phyloP scores from a whole-genome alignment of 179 eudicot species.

The Sideroxylon spinosum region DNA sequence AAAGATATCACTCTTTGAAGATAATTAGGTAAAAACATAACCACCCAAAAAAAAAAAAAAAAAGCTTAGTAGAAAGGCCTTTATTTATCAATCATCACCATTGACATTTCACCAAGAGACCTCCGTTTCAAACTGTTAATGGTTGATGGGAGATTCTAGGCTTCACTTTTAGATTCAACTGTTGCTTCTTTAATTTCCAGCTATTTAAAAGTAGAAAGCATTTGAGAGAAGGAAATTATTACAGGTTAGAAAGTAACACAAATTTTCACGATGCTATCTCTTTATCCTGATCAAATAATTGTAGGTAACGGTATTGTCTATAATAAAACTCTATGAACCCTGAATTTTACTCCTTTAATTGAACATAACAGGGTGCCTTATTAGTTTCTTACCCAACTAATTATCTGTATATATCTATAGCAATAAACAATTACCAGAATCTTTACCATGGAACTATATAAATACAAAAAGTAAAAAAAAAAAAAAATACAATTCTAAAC shows the following conservation, averaged over 20 bases:
- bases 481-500: slow-evolving; percentile 26
- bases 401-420: not conserved
- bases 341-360: not conserved
- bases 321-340: not conserved
- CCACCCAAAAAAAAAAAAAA: no score
- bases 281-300: no score
- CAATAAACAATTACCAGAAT: slow-evolving; percentile 4
- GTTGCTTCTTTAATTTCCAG: no score
- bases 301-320: no score
- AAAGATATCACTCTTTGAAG: not conserved
- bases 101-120: not conserved
- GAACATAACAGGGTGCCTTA: no score
- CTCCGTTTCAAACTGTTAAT: no score
- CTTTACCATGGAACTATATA: slow-evolving; percentile 22
- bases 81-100: not conserved
- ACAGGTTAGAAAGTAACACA: not conserved
- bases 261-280: not conserved
- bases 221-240: slow-evolving; percentile 2
- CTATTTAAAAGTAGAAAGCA: not conserved
- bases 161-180: no score
- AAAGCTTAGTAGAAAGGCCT: not conserved
- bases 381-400: not conserved
- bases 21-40: not conserved
- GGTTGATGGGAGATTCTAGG: no score
- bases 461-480: slow-evolving; percentile 26